These are phyloP conservation scores for Talaromyces verruculosus DNA, from an alignment of 2,329 filamentous ascomycete species.

Conservation along the genomic window DNA sequence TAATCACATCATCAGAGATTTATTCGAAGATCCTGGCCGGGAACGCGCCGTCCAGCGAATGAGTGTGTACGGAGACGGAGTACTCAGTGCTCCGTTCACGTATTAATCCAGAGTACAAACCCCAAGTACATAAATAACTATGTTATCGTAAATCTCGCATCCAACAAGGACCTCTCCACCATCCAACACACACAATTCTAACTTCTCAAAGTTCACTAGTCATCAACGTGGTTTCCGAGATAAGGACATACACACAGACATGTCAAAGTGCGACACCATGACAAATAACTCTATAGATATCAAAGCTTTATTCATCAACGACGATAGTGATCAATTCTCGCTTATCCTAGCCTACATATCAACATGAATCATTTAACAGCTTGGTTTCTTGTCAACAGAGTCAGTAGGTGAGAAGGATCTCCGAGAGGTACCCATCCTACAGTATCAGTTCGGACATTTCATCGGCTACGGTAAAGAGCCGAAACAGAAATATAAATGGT, in stretches of 20 bases:
- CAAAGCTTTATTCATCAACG: background rate
- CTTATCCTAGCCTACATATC: background rate
- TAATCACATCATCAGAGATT: background rate
- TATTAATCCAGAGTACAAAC: background rate
- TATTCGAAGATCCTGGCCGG: background rate
- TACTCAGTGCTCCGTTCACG: background rate
- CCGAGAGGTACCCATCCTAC: background rate
- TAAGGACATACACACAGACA: constrained; percentile 2
- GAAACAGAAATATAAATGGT: background rate
- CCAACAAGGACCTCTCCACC: background rate
- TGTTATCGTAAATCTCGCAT: background rate
- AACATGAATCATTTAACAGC: background rate
- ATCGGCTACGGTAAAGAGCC: background rate
- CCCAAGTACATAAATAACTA: background rate
- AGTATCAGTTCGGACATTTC: background rate
- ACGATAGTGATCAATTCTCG: background rate
- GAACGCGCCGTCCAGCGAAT: background rate
- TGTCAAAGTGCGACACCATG: background rate
- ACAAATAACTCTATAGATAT: background rate
- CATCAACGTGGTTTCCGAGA: background rate
- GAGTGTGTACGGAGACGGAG: background rate
- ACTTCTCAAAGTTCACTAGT: background rate
- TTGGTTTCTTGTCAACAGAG: background rate
- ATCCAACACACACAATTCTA: background rate
- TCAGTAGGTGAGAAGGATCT: background rate